Conservation (phyloP, 768 basidiomycete species). For the Collybiopsis confluens region DNA sequence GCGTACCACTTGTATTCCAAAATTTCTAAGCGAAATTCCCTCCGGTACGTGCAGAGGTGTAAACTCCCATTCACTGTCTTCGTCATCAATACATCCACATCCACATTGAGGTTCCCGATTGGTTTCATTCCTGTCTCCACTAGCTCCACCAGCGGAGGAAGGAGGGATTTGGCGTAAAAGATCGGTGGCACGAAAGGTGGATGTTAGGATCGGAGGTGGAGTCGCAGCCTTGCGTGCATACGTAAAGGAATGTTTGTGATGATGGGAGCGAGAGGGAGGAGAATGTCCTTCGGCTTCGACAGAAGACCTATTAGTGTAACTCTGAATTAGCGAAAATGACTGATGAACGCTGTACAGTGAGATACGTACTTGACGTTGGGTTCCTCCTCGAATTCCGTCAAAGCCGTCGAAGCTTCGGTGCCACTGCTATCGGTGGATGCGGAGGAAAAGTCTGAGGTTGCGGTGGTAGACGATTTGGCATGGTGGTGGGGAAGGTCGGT, state of each 20-base stretch:
- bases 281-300: not conserved
- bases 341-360: not conserved
- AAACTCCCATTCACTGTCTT: slow-evolving; percentile 54
- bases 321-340: not conserved
- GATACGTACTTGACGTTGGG: not conserved
- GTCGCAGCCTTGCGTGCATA: slow-evolving; percentile 12
- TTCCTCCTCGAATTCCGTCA: not conserved
- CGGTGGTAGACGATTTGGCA: not conserved
- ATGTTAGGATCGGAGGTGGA: slow-evolving; percentile 40
- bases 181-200: slow-evolving; percentile 46
- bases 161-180: slow-evolving; percentile 27
- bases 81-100: too few relatives aligned
- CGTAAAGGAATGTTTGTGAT: slow-evolving; percentile 4
- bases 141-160: slow-evolving; percentile 2
- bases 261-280: slow-evolving; percentile 12
- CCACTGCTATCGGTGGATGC: not conserved
- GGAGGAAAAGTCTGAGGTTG: slow-evolving; percentile 10
- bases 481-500: slow-evolving; percentile 5
- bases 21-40: slow-evolving; percentile 81
- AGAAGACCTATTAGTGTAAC: slow-evolving; percentile 1
- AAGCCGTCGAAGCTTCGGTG: slow-evolving; percentile 1
- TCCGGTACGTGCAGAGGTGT: slow-evolving; percentile 70
- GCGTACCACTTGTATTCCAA: slow-evolving; percentile 77
- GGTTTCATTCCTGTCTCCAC: not conserved
- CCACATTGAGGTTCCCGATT: slow-evolving; percentile 3